These are phyloP conservation scores for Mycena maculata DNA, from an alignment of 768 basidiomycete genomes.

Conservation along the genomic window DNA sequence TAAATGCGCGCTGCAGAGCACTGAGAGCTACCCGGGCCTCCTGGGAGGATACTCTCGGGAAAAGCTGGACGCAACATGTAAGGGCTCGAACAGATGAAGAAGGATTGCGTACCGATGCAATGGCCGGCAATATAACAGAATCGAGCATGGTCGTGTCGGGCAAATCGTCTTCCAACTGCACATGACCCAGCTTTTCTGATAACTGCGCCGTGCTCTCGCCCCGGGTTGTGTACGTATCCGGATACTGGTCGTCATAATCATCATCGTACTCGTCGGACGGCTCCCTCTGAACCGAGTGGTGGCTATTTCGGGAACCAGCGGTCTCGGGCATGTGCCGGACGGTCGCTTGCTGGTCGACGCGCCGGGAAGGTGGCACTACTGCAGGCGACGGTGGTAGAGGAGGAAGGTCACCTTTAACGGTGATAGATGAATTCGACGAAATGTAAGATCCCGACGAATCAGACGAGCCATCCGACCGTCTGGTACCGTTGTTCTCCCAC, in stretches of 20 bases:
- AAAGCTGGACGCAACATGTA: conserved; percentile 66
- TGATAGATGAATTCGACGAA: conserved; percentile 57
- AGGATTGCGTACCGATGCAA: conserved; percentile 81
- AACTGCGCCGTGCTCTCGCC: conserved; percentile 53
- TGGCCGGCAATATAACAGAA: conserved; percentile 94
- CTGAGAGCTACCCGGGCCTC: conserved; percentile 90
- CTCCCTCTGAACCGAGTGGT: conserved; percentile 52
- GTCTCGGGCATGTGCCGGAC: conserved; percentile 64
- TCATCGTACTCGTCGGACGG: conserved; percentile 74
- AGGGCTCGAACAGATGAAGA: background rate
- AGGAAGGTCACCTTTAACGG: conserved; percentile 70
- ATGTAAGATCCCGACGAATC: conserved; percentile 48
- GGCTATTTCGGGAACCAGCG: conserved; percentile 42
- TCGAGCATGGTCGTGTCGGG: conserved; percentile 94
- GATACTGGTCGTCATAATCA: conserved; percentile 70
- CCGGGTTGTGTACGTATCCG: conserved; percentile 59
- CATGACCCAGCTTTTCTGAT: conserved; percentile 57
- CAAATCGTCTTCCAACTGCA: conserved; percentile 67
- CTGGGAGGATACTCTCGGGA: conserved; percentile 92
- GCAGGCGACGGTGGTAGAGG: conserved; percentile 60
- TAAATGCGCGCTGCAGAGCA: conserved; percentile 90
- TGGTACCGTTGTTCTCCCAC: conserved; percentile 80
- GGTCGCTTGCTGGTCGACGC: conserved; percentile 72
- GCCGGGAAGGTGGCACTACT: conserved; percentile 55
- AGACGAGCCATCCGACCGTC: conserved; percentile 57